Base-by-base conservation (phyloP, 2,329 filamentous ascomycete genomes). In the Fusarium robinianum region DNA sequence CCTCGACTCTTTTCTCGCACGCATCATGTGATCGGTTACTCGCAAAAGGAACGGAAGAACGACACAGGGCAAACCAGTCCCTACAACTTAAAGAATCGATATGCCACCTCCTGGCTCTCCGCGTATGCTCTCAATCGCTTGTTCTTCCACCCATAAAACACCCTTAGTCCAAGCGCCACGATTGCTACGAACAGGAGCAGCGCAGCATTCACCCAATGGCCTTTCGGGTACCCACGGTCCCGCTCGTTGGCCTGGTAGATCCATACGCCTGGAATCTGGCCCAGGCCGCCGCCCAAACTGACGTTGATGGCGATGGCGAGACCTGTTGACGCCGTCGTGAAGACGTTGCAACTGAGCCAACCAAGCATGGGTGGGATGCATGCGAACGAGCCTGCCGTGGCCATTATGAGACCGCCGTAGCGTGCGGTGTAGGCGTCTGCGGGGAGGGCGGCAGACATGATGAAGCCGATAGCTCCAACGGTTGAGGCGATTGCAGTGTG, bases 261-360 rank as follows among this genome's bases (percentile, higher is more conserved):
- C 84, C 84, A 89, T 1, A 87, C 83, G 0, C 84, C 85, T 0
- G 81, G 78, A 26, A 89, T 88, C 64, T 88, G 85, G 0, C 85
- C 85, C 0, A 84, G 74, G 0, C 83, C 84, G 0, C 83, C 84
- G 34, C 76, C 76, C 19, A 86, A 75, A 2, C 80, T 82, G 11
- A 88, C 79, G 51, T 88, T 88, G 49, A 89, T 67, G 1, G 84
- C 85, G 41, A 88, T 85, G 2, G 84, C 85, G 8, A 89, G 72
- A 0, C 85, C 85, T 0, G 80, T 79, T 0, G 83, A 77, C 0
- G 80, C 79, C 0, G 85, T 87, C 41, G 75, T 81, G 59, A 79
- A 79, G 34, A 87, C 71, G 59, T 89, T 89, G 26, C 79, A 81
- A 7, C 80, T 82, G 6, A 88, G 70, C 84, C 84, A 87, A n/a